phyloP scores from a whole-genome alignment of 371 early-diverging fungal species.

The Choanephora cucurbitarum region DNA sequence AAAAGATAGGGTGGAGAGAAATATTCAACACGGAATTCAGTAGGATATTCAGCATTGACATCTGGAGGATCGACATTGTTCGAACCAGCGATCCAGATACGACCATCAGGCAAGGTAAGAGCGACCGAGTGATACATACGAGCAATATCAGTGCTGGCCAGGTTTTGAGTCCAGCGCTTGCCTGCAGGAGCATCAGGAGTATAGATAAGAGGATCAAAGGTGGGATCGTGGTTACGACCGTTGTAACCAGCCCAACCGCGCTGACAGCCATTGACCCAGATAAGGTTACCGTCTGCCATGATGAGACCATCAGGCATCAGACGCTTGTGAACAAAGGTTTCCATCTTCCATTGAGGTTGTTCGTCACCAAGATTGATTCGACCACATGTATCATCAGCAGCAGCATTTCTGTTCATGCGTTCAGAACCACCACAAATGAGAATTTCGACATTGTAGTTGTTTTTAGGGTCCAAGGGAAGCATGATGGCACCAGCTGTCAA shows the following conservation, averaged over 20 bases:
- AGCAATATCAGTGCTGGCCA: constrained; percentile 59
- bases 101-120: constrained; percentile 61
- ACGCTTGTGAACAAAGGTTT: constrained; percentile 57
- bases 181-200: constrained; percentile 50
- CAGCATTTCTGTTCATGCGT: constrained; percentile 38
- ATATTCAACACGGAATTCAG: constrained; percentile 69
- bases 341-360: constrained; percentile 63
- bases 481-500: constrained; percentile 59
- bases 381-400: constrained; percentile 55
- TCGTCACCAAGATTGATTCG: constrained; percentile 56
- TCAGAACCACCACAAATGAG: constrained; percentile 66
- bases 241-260: constrained; percentile 66
- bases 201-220: constrained; percentile 61
- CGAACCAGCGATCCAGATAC: constrained; percentile 56
- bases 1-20: constrained; percentile 69
- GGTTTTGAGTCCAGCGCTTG: constrained; percentile 49
- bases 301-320: constrained; percentile 67
- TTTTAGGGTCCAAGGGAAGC: constrained; percentile 63
- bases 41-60: constrained; percentile 50
- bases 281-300: constrained; percentile 60
- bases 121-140: constrained; percentile 75
- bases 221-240: constrained; percentile 53
- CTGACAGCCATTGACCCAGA: constrained; percentile 66
- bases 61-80: constrained; percentile 51
- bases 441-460: constrained; percentile 61